Evolutionary conservation across 805 yeast genomes (phyloP).

Genomic region (Saccharomycopsis sp.): DNA sequence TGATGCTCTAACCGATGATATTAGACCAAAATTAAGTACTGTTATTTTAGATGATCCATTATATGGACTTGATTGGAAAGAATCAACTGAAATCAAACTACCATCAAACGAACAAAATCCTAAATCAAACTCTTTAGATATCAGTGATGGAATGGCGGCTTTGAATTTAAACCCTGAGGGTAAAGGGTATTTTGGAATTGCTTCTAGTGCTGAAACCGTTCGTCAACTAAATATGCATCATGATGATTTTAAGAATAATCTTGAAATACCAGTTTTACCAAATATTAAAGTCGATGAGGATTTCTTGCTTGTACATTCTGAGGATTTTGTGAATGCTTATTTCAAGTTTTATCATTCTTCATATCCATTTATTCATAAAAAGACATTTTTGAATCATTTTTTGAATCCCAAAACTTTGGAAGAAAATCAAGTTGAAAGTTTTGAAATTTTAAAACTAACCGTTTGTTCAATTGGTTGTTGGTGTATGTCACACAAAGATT

Average conservation of each 20-base stretch:
- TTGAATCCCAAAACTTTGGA: slow-evolving; percentile 30
- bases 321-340: slow-evolving; percentile 36
- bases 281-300: not conserved
- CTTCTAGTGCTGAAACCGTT: slow-evolving; percentile 47
- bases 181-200: slow-evolving; percentile 57
- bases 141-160: slow-evolving; percentile 58
- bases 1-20: not conserved
- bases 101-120: not conserved
- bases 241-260: not conserved
- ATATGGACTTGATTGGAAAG: slow-evolving; percentile 55
- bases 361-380: slow-evolving; percentile 49
- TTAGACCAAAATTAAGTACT: not conserved
- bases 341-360: slow-evolving; percentile 51
- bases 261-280: not conserved
- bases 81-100: slow-evolving; percentile 27
- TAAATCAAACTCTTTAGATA: slow-evolving; percentile 30
- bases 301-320: slow-evolving; percentile 7
- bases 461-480: slow-evolving; percentile 62
- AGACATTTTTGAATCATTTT: slow-evolving; percentile 39
- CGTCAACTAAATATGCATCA: slow-evolving; percentile 31
- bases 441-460: slow-evolving; percentile 39
- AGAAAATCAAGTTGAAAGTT: slow-evolving; percentile 18
- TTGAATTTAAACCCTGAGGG: slow-evolving; percentile 36
- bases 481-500: slow-evolving; percentile 44
- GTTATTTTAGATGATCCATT: slow-evolving; percentile 28